Conservation (phyloP, 768 basidiomycete species). For the Kwoniella dejecticola region DNA sequence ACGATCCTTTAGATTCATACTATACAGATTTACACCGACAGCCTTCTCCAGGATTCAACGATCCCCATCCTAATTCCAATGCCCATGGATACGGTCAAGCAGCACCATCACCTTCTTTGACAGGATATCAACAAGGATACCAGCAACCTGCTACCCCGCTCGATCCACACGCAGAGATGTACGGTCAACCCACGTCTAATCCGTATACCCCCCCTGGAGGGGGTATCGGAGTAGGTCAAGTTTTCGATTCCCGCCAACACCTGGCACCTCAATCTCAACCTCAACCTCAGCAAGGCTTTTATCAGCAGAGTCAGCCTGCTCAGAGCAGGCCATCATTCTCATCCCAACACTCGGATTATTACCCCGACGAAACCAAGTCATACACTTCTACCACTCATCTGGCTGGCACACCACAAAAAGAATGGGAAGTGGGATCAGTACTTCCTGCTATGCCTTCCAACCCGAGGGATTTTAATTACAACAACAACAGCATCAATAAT, state of each 20-base stretch:
- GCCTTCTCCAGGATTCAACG: neutral
- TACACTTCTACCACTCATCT: constrained; percentile 44
- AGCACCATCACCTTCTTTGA: constrained; percentile 3
- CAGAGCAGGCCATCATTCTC: constrained; percentile 31
- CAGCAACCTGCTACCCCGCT: constrained; percentile 8
- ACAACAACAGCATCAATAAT: constrained; percentile 2
- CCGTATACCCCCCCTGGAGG: constrained; percentile 11
- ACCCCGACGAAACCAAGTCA: constrained; percentile 41
- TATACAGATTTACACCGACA: constrained; percentile 7
- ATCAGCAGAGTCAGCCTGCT: neutral
- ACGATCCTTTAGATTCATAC: constrained; percentile 12
- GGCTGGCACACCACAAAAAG: constrained; percentile 30
- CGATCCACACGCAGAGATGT: constrained; percentile 20
- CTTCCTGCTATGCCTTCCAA: constrained; percentile 23
- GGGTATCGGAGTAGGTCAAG: constrained; percentile 8
- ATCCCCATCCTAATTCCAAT: neutral
- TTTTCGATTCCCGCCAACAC: constrained; percentile 2
- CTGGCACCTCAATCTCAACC: constrained; percentile 9
- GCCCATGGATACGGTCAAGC: neutral
- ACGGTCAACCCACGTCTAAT: constrained; percentile 11
- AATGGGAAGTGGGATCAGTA: constrained; percentile 40
- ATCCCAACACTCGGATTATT: constrained; percentile 33
- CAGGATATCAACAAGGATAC: constrained; percentile 14
- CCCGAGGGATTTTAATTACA: neutral
- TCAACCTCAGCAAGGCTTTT: constrained; percentile 7